phyloP scores from a whole-genome alignment of 164 flowering plant species.

The Dillenia turbinata region DNA sequence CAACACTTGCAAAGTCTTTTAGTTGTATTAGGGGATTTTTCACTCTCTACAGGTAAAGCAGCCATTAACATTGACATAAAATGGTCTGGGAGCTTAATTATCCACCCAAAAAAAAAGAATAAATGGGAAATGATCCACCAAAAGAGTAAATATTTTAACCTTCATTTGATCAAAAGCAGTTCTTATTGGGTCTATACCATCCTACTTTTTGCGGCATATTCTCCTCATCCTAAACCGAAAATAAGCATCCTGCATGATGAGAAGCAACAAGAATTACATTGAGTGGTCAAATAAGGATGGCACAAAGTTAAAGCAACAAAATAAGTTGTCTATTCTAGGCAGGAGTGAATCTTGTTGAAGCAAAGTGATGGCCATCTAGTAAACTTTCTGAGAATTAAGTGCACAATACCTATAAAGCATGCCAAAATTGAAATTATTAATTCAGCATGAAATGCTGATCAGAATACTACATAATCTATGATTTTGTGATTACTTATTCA shows the following conservation, averaged over 20 bases:
- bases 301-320: too few relatives aligned
- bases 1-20: constrained; percentile 84
- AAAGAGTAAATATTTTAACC: constrained; percentile 33
- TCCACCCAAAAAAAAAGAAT: neutral
- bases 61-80: constrained; percentile 1
- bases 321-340: too few relatives aligned
- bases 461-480: too few relatives aligned
- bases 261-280: constrained; percentile 4
- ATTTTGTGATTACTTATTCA: too few relatives aligned
- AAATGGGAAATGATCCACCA: too few relatives aligned
- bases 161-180: constrained; percentile 91
- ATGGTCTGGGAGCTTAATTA: too few relatives aligned
- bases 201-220: constrained; percentile 45
- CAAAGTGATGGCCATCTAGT: too few relatives aligned
- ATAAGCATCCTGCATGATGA: constrained; percentile 56
- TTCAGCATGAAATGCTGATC: too few relatives aligned
- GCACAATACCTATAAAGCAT: too few relatives aligned
- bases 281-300: neutral
- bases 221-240: constrained; percentile 30
- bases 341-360: too few relatives aligned
- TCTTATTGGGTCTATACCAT: constrained; percentile 82
- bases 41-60: constrained; percentile 53
- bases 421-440: too few relatives aligned
- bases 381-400: too few relatives aligned
- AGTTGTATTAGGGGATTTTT: constrained; percentile 89